Evolutionary conservation across 495 filamentous ascomycete species (phyloP), one percentile per base, ranked within the genome.

Genomic region (Aspergillus olivimuriae): DNA sequence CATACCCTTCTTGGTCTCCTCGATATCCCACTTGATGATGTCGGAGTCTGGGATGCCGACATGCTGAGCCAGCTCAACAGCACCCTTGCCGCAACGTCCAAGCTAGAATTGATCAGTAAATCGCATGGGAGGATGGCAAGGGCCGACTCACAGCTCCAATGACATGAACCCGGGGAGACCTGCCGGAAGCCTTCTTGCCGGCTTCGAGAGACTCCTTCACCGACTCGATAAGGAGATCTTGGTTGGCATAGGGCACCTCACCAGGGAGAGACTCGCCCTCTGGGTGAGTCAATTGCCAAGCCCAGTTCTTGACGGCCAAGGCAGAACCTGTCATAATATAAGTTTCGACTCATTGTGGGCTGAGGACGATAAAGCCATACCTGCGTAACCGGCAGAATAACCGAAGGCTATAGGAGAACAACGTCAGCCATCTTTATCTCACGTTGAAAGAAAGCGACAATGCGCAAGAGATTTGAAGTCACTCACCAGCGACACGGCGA

Each of bases 11-110:
- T 65, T 61, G 40, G 91, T 96, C 77, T 96, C 92, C 2, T 73
- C 81, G 66, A 98, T 75, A 73, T 97, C 92, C 91, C 91, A 96
- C 72, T 89, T 79, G 53, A 91, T 63, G 51, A 95, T 80, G 51
- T 86, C 77, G 46, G 78, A 76, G 14, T 82, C 76, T 9, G 81
- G 77, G 22, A 95, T 70, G 34, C 89, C 91, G 17, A 80, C 83
- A 65, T 82, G 80, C 53, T 77, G 72, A 52, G 83, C 86, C 44
- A 92, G 66, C 39, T 91, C 82, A 3, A 94, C 82, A 18, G 92
- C 88, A 34, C 91, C 92, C 9, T 73, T 77, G 17, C 91, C 92
- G 59, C 90, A 95, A 40, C 91, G 83, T 41, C 92, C 91, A 17
- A 94, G 66, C 48, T 70, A 51, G 14, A 34, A 32, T 1, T 11